Evolutionary conservation across 2,329 filamentous ascomycete genomes (phyloP).

Genomic region (Talaromyces sp.): DNA sequence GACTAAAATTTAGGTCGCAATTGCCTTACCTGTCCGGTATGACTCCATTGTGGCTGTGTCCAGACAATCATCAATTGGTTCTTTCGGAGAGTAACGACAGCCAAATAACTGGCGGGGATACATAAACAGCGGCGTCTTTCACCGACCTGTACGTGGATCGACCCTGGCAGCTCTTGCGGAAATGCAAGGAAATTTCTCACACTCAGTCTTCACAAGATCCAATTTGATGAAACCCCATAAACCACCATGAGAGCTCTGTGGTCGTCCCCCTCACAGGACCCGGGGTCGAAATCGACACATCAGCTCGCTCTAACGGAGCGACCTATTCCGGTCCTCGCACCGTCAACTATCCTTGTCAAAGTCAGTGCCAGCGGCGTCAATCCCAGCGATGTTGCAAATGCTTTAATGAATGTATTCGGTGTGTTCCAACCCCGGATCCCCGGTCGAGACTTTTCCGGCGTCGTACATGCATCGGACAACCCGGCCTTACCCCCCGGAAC

Average conservation of each 20-base stretch:
- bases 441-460: conserved; percentile 33
- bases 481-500: conserved; percentile 24
- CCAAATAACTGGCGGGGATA: neutral
- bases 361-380: conserved; percentile 2
- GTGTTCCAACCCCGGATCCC: conserved; percentile 22
- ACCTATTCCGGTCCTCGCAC: neutral
- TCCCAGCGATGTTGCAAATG: neutral
- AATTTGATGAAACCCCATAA: neutral
- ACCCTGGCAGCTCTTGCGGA: neutral
- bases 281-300: neutral
- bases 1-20: neutral
- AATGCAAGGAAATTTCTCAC: neutral
- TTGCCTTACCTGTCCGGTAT: neutral
- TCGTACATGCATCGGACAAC: conserved; percentile 24
- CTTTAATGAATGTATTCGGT: neutral
- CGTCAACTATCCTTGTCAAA: neutral
- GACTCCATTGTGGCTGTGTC: neutral
- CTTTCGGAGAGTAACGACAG: neutral
- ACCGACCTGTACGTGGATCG: neutral
- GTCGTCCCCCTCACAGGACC: neutral
- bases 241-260: neutral
- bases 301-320: neutral
- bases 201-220: neutral
- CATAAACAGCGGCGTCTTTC: neutral
- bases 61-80: neutral